phyloP scores from a whole-genome alignment of 2,329 filamentous ascomycete species.

The Talaromyces piceae region DNA sequence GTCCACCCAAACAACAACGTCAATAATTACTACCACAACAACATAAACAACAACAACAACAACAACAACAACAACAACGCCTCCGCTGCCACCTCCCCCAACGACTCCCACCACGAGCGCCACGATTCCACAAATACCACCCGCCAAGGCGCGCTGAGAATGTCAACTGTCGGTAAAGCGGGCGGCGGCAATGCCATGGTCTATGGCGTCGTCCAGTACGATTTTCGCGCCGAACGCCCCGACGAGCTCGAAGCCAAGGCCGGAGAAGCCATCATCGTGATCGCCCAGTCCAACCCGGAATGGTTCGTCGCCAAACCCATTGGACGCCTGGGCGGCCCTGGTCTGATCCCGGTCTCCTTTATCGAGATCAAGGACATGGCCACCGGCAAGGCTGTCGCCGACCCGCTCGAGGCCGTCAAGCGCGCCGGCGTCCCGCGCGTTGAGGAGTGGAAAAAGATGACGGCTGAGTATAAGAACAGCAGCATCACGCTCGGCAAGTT shows the following conservation, averaged over 20 bases:
- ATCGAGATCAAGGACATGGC: constrained; percentile 94
- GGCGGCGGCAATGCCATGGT: constrained; percentile 68
- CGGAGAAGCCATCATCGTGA: constrained; percentile 95
- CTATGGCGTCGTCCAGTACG: constrained; percentile 93
- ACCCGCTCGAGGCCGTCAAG: constrained; percentile 77
- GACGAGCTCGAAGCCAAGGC: constrained; percentile 94
- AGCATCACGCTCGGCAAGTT: constrained; percentile 95
- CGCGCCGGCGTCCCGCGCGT: constrained; percentile 87
- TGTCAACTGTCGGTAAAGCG: constrained; percentile 43
- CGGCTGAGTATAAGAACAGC: constrained; percentile 97
- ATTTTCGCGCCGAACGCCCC: constrained; percentile 90
- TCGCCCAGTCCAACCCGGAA: constrained; percentile 95
- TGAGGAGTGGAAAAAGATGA: constrained; percentile 99
- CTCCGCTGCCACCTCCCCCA: no score
- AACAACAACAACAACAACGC: background rate
- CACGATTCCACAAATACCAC: constrained; percentile 29
- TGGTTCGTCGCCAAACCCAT: constrained; percentile 99
- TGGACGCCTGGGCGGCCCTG: constrained; percentile 86
- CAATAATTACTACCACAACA: constrained; percentile 11
- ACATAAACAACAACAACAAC: background rate
- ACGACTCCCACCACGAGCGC: constrained; percentile 20
- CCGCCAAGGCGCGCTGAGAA: constrained; percentile 29
- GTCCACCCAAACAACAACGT: constrained; percentile 9
- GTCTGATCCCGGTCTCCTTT: constrained; percentile 91
- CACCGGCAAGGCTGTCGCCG: constrained; percentile 70